phyloP scores from a whole-genome alignment of 495 filamentous ascomycete genomes.

The Neurospora sp. region DNA sequence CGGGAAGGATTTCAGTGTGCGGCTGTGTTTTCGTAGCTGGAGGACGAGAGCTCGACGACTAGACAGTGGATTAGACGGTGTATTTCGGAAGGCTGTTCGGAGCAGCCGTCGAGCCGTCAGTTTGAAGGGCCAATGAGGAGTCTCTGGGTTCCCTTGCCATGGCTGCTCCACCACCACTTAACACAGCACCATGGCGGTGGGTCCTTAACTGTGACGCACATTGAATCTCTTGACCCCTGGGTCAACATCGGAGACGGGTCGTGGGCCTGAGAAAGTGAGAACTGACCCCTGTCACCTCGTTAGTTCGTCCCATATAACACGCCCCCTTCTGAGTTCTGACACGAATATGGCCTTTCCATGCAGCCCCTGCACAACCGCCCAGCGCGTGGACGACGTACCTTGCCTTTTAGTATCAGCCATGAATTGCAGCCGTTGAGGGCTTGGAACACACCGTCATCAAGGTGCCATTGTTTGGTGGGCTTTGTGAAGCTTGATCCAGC shows the following conservation, averaged over 20 bases:
- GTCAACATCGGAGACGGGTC: neutral
- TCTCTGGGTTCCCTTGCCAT: neutral
- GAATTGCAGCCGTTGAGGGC: neutral
- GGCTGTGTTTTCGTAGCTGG: neutral
- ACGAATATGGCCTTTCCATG: neutral
- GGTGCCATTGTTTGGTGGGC: neutral
- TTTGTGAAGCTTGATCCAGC: neutral
- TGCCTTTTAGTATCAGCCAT: neutral
- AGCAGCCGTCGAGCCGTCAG: neutral
- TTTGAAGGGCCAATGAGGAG: neutral
- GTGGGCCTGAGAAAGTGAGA: neutral
- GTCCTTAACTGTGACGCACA: neutral
- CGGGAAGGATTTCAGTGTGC: neutral
- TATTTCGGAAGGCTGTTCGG: neutral
- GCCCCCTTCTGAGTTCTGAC: neutral
- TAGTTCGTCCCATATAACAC: neutral
- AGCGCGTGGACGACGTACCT: neutral
- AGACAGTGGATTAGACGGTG: neutral
- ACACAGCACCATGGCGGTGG: neutral
- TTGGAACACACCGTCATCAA: neutral
- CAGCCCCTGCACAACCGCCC: neutral
- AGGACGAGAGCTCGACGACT: neutral
- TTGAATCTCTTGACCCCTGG: neutral
- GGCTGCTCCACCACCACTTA: neutral
- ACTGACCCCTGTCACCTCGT: neutral